Evolutionary conservation across 2,329 filamentous ascomycete genomes (phyloP), one percentile per base, ranked within the genome.

Genomic region (Bipolaris sorokiniana): DNA sequence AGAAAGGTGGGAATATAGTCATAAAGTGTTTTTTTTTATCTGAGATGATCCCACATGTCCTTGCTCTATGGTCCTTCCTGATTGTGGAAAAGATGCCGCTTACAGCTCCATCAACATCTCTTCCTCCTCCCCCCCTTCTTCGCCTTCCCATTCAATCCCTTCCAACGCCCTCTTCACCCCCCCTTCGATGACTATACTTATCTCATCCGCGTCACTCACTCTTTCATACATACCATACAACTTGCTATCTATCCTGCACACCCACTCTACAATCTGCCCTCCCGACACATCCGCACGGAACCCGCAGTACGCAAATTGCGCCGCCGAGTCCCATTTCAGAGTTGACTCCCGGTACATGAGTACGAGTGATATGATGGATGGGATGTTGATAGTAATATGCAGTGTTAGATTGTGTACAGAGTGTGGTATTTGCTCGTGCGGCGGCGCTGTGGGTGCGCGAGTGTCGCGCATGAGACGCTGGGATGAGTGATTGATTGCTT

Each of bases 91-190:
- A 23, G 22, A 4, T 23, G 3, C 3, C 4, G 4, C 9, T 26
- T 16, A 69, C 15, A 65, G 9, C 40, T 67, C 67, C 65, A 70
- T 59, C 55, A 71, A 50, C 69, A 70, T 71, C 3, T 69, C 69
- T 31, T 71, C 69, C 2, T 66, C 66, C 10, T 1, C 7, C 1
- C 31, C 7, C 1, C 9, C 4, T 3, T 33, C 13, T 5, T 10
- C 34, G n/a, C 11, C 6, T 3, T n/a, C 13, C 9, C 40, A 11
- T 15, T 28, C 26, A 3, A 20, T 10, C 15, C 5, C 15, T 7
- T n/a, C n/a, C 16, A 48, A 3, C 18, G 33, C 52, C 23, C 48
- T 59, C 48, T 48, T 56, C 11, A 73, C 59, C 7, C 59, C 56
- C 7, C 66, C 54, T 6, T 64, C 51, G 13, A 73, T 20, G 13